Evolutionary conservation across 2,329 filamentous ascomycete genomes (phyloP).

Genomic region (Teratosphaeria viscida): DNA sequence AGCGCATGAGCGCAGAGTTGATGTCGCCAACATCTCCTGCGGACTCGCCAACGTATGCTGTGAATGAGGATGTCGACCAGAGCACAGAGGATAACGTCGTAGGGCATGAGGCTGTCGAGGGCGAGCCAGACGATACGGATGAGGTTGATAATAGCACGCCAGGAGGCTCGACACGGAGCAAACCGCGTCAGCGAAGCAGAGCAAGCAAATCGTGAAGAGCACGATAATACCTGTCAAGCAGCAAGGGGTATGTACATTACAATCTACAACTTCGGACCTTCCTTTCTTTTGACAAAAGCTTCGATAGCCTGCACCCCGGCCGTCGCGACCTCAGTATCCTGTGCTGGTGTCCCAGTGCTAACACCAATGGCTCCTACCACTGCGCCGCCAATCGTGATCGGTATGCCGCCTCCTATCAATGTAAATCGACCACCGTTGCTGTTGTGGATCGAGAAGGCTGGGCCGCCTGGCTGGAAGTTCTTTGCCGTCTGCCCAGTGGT

Average conservation of each 20-base stretch:
- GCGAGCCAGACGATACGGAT: background rate
- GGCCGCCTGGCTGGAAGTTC: conserved; percentile 43
- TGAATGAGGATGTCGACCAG: background rate
- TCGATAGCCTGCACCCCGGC: conserved; percentile 42
- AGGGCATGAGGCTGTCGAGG: background rate
- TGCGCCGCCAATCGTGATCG: conserved; percentile 39
- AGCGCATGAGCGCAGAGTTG: conserved; percentile 40
- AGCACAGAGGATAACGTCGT: background rate
- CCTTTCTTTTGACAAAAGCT: conserved; percentile 23
- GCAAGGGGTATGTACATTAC: background rate
- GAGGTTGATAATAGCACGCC: background rate
- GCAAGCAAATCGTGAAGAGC: conserved; percentile 1
- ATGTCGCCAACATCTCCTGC: conserved; percentile 4
- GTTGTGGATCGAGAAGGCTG: conserved; percentile 42
- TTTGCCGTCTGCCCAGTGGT: conserved; percentile 21
- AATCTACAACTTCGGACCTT: conserved; percentile 28
- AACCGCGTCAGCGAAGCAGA: background rate
- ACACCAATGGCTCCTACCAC: conserved; percentile 46
- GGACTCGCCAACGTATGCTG: background rate
- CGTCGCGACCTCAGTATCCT: conserved; percentile 44
- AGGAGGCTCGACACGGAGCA: background rate
- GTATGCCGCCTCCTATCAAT: conserved; percentile 45
- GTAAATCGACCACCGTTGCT: conserved; percentile 44
- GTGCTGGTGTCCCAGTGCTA: conserved; percentile 43
- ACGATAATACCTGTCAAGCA: background rate